A percentile compares a stretch with the other conserved stretches of the same genome.
These are phyloP conservation scores for Hypoxylon sp. DNA, from an alignment of 2,329 filamentous ascomycete species.

Conservation along the genomic window DNA sequence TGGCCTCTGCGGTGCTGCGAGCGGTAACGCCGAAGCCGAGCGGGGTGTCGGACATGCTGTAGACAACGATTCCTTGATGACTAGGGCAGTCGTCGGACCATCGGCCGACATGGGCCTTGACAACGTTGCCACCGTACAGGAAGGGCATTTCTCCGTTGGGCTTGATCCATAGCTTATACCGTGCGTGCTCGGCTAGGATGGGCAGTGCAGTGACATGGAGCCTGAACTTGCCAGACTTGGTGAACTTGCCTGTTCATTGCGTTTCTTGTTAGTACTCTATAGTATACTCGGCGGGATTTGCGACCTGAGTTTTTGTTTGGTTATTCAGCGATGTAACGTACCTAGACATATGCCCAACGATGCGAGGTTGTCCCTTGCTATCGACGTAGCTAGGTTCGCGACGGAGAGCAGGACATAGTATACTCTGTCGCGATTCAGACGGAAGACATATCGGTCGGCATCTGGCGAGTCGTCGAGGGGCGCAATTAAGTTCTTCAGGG, in stretches of 20 bases:
- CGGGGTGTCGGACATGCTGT: constrained; percentile 94
- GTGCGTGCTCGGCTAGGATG: constrained; percentile 88
- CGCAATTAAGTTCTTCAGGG: constrained; percentile 86
- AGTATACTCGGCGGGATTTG: too few relatives aligned
- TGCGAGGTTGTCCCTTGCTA: constrained; percentile 85
- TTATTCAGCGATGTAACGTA: too few relatives aligned
- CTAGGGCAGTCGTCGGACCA: constrained; percentile 81
- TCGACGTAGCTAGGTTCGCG: constrained; percentile 90
- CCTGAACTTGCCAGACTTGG: constrained; percentile 95
- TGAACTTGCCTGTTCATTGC: constrained; percentile 81
- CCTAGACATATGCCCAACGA: constrained; percentile 89
- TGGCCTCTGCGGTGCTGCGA: constrained; percentile 85
- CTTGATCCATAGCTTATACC: constrained; percentile 98
- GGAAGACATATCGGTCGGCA: constrained; percentile 87
- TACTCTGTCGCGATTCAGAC: constrained; percentile 77
- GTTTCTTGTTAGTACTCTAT: constrained; percentile 18
- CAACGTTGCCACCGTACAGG: constrained; percentile 86
- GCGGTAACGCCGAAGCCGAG: constrained; percentile 91
- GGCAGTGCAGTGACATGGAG: constrained; percentile 91
- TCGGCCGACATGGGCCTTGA: constrained; percentile 73
- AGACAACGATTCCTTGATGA: constrained; percentile 91
- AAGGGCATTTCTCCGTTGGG: constrained; percentile 98
- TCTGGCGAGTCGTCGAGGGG: constrained; percentile 77
- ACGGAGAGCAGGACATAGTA: constrained; percentile 94
- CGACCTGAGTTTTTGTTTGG: too few relatives aligned